Conservation (phyloP, 1,284 basidiomycete species). For the Ganoderma multipileum region DNA sequence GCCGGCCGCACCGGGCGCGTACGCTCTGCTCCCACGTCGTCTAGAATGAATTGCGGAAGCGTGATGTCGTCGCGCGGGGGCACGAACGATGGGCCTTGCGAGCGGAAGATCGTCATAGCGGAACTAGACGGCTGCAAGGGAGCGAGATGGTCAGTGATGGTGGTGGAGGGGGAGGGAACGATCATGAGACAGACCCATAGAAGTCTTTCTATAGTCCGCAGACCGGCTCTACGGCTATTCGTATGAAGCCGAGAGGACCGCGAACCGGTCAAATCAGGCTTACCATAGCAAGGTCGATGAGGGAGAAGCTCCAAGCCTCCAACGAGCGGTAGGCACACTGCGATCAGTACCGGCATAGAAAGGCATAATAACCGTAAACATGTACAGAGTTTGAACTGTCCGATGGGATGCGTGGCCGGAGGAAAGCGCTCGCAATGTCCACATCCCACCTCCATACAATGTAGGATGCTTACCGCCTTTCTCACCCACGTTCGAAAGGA, state of each 20-base stretch:
- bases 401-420: background rate
- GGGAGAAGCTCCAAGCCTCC: background rate
- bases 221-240: too few relatives aligned
- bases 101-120: background rate
- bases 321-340: background rate
- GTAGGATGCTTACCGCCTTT: too few relatives aligned
- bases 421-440: background rate
- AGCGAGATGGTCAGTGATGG: background rate
- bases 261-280: background rate
- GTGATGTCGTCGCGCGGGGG: conserved; percentile 5
- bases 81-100: background rate
- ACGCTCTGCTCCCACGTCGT: background rate
- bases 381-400: too few relatives aligned
- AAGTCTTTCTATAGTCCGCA: too few relatives aligned
- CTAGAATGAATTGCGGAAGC: conserved; percentile 6
- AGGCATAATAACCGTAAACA: background rate
- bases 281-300: background rate
- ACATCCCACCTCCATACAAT: background rate
- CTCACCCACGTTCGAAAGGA: too few relatives aligned
- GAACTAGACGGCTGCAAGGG: background rate
- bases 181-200: too few relatives aligned
- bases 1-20: background rate
- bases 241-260: too few relatives aligned
- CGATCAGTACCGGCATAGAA: background rate
- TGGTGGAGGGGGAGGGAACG: background rate